phyloP scores from a whole-genome alignment of 2,329 filamentous ascomycete genomes.

The Curvularia spicifera region DNA sequence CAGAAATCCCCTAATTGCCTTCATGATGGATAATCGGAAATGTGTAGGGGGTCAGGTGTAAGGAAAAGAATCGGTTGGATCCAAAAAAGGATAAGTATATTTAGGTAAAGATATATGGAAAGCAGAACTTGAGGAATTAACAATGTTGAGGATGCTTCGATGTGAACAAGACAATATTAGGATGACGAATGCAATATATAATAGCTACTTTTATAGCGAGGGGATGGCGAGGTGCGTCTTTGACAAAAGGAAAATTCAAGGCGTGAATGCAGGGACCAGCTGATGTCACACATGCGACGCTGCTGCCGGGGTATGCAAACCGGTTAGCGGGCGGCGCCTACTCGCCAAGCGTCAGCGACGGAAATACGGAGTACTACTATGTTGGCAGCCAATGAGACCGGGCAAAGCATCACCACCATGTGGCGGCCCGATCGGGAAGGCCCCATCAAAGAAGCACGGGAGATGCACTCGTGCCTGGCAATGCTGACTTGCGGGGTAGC shows the following conservation, averaged over 20 bases:
- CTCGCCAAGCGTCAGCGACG: slow-evolving; percentile 16
- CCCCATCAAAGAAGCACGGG: slow-evolving; percentile 28
- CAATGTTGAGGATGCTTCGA: background rate
- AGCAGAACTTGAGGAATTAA: background rate
- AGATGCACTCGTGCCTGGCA: slow-evolving; percentile 25
- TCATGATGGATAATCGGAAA: slow-evolving; percentile 23
- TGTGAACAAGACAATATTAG: background rate
- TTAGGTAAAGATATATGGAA: background rate
- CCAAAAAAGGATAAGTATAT: background rate
- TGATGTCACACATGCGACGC: slow-evolving; percentile 43
- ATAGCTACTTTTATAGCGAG: slow-evolving; percentile 26
- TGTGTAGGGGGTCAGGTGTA: background rate
- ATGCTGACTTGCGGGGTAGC: slow-evolving; percentile 10
- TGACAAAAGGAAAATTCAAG: slow-evolving; percentile 16
- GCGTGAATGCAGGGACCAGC: slow-evolving; percentile 33
- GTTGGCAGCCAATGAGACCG: slow-evolving; percentile 25
- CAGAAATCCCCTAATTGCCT: slow-evolving; percentile 35
- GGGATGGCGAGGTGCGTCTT: slow-evolving; percentile 12
- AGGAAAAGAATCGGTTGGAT: background rate
- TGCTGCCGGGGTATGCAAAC: slow-evolving; percentile 20
- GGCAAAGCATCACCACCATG: slow-evolving; percentile 25
- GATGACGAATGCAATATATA: slow-evolving; percentile 18
- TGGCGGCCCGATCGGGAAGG: slow-evolving; percentile 15
- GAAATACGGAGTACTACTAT: slow-evolving; percentile 23
- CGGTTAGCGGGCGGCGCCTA: slow-evolving; percentile 28